phyloP scores from a whole-genome alignment of 176 grass and related monocot species.

The Echinochloa phyllopogon region DNA sequence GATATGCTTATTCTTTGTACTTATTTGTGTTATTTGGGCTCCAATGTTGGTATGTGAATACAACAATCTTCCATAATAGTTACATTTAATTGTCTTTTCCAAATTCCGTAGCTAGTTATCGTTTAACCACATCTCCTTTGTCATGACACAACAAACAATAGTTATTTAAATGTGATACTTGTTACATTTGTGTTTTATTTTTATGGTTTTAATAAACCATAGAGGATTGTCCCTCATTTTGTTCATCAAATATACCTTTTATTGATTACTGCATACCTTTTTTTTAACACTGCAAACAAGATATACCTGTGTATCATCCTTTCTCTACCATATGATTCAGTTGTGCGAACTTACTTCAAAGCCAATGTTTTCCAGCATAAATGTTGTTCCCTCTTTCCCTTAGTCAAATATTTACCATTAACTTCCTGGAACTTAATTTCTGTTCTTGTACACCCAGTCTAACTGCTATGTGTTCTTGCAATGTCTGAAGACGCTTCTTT shows the following conservation, averaged over 20 bases:
- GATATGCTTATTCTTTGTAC: conserved; percentile 96
- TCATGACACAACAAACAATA: background rate
- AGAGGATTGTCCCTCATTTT: background rate
- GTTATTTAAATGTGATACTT: background rate
- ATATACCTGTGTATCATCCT: background rate
- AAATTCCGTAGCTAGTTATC: background rate
- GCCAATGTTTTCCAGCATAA: background rate
- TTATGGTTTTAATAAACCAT: background rate
- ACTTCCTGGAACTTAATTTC: background rate
- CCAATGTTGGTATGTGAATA: conserved; percentile 91
- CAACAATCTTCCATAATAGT: background rate
- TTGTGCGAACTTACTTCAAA: background rate
- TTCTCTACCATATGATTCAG: background rate
- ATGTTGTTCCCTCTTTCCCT: background rate
- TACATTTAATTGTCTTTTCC: conserved; percentile 13
- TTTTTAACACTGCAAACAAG: background rate
- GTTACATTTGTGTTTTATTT: background rate
- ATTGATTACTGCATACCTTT: background rate
- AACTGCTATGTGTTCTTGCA: background rate
- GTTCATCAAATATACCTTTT: background rate
- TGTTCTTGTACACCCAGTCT: background rate
- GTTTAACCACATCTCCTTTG: background rate
- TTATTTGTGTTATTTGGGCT: conserved; percentile 99
- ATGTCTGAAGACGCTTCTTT: conserved; percentile 29
- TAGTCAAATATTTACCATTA: conserved; percentile 20